Evolutionary conservation across 2,329 filamentous ascomycete species (phyloP).

Genomic region (Fusarium coffeatum): DNA sequence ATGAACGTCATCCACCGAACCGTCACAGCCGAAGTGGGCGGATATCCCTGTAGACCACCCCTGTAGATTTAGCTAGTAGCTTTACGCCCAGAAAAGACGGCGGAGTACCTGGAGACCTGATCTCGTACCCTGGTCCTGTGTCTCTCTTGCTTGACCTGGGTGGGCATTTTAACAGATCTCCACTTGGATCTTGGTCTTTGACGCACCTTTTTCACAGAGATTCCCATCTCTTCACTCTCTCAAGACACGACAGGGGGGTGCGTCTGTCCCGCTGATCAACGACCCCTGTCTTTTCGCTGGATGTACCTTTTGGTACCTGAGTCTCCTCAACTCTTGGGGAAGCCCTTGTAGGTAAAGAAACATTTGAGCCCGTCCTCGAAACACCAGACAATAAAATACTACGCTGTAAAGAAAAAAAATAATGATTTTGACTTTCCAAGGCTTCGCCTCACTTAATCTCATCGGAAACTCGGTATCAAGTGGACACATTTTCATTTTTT

Average conservation of each 20-base stretch:
- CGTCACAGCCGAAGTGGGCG: conserved; percentile 37
- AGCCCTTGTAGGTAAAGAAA: conserved; percentile 10
- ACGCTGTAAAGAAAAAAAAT: not conserved
- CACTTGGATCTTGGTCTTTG: conserved; percentile 32
- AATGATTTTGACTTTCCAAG: not conserved
- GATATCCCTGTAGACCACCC: conserved; percentile 9
- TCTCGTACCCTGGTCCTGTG: conserved; percentile 19
- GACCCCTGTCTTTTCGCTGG: conserved; percentile 24
- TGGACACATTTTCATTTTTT: conserved; percentile 17
- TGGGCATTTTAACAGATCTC: conserved; percentile 21
- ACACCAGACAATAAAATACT: not conserved
- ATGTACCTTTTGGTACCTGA: conserved; percentile 36
- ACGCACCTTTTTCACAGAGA: conserved; percentile 26
- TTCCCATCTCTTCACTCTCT: conserved; percentile 25
- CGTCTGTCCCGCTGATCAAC: conserved; percentile 38
- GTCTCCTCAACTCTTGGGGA: conserved; percentile 9
- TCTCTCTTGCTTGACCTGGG: not conserved
- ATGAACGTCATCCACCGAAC: conserved; percentile 39
- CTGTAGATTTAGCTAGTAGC: not conserved
- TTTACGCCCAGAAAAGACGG: conserved; percentile 8
- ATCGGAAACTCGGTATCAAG: not conserved
- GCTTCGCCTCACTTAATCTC: conserved; percentile 2
- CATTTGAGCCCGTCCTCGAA: not conserved
- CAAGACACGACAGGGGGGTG: conserved; percentile 30
- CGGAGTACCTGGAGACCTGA: conserved; percentile 25